Base-by-base conservation (phyloP, 2,329 filamentous ascomycete species). In the Ophiobolus disseminans region DNA sequence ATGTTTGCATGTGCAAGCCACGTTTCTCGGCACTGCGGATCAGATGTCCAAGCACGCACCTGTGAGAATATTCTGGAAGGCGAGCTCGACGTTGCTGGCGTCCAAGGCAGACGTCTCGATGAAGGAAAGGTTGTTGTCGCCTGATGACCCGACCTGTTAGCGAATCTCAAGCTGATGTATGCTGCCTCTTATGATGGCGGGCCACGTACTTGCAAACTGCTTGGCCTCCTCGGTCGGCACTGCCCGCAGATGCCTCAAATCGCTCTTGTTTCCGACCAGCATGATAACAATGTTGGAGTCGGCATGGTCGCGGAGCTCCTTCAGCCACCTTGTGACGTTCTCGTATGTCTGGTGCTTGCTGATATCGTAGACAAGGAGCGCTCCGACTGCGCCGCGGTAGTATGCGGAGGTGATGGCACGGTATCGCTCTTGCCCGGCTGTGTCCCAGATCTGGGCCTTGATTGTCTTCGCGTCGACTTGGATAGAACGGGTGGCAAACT, bases 391-490 rank as follows among this genome's bases (percentile, higher is more conserved):
- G 70, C 94, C 95, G 69, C 94, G 89, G 80, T 99, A 99, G 82
- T 99, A 99, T 64, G 94, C 94, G 52, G 94, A 97, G 66, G 94
- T 99, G 76, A 99, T 99, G 75, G 94, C 94, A 75, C 95, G 90
- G 82, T 97, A 99, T 76, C 94, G 89, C 80, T 99, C 94, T 81
- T 99, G 94, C 64, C 94, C 94, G 63, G 94, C 94, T 50, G 94
- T 99, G 82, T 99, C 94, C 94, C 95, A 99, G 72, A 99, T 99
- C 82, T 99, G 94, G 67, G 94, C 94, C 84, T 99, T 99, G 86
- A 99, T 99, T 59, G 94, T 99, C 85, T 99, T 99, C 73, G 90
- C 89, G 79, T 99, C 94, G 71, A 99, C 94, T 79, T 97, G 93
- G 75, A 99, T 99, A 64, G 91, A 97, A 60, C 94, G 88, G 66